Evolutionary conservation across 75 land plant genomes (phyloP).

Genomic region (Azolla pinnata): DNA sequence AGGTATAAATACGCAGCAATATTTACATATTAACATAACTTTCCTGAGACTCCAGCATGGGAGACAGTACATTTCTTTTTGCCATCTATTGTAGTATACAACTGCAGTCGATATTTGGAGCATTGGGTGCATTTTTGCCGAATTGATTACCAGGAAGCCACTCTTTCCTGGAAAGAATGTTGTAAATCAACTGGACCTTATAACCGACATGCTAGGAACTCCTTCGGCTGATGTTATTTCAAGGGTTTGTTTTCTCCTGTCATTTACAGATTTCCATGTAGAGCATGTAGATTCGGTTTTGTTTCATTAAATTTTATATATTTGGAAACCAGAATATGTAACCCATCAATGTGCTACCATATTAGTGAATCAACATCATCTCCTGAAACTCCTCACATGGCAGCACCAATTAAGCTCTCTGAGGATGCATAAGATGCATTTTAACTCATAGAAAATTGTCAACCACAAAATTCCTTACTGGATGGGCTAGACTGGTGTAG

Average conservation of each 20-base stretch:
- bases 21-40: too few relatives aligned
- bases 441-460: too few relatives aligned
- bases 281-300: background rate
- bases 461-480: background rate
- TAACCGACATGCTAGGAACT: constrained; percentile 69
- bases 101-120: constrained; percentile 87
- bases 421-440: background rate
- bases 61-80: background rate
- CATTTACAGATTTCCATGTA: background rate
- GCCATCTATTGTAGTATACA: constrained; percentile 38
- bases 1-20: constrained; percentile 31
- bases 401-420: background rate
- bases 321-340: background rate
- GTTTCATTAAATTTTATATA: too few relatives aligned
- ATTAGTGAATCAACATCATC: background rate
- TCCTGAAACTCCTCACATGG: background rate
- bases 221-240: constrained; percentile 52
- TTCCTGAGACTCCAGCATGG: background rate
- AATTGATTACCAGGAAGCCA: constrained; percentile 65
- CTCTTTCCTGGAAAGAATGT: constrained; percentile 78
- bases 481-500: background rate
- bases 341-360: background rate
- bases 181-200: constrained; percentile 68
- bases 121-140: constrained; percentile 83
- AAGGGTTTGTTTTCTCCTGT: constrained; percentile 34